A percentile compares a stretch with the other conserved stretches of the same genome.
Conservation (phyloP, 139 green algal species). For the Coelastrella sp. region DNA sequence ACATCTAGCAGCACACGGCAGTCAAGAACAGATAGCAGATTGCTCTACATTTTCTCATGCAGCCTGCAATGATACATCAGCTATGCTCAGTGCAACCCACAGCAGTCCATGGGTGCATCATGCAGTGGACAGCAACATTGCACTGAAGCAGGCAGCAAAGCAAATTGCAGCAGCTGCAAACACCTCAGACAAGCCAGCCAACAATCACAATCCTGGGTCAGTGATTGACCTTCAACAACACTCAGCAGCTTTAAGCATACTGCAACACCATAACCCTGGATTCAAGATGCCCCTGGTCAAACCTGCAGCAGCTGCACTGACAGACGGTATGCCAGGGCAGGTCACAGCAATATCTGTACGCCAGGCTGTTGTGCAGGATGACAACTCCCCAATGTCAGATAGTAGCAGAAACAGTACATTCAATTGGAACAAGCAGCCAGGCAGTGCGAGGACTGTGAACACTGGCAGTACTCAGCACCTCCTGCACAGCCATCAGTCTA, state of each 20-base stretch:
- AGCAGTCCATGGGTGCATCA: too few relatives aligned
- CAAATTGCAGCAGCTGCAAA: too few relatives aligned
- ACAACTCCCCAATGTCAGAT: not conserved
- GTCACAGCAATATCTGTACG: not conserved
- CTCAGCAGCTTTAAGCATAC: not conserved
- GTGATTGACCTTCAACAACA: too few relatives aligned
- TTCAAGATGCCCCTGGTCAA: not conserved
- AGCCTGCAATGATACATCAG: not conserved
- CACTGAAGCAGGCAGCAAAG: too few relatives aligned
- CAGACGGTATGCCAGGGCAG: not conserved
- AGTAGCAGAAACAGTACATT: slow-evolving; percentile 4
- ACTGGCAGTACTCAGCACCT: slow-evolving; percentile 15
- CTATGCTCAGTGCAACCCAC: too few relatives aligned
- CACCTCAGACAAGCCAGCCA: too few relatives aligned
- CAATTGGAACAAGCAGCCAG: not conserved
- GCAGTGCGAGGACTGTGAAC: not conserved
- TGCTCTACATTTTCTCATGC: too few relatives aligned
- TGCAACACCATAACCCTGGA: not conserved
- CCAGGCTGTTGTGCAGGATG: not conserved
- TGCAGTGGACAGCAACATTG: too few relatives aligned
- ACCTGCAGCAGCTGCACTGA: not conserved
- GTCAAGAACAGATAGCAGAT: too few relatives aligned
- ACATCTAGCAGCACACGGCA: too few relatives aligned
- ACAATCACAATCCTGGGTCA: too few relatives aligned
- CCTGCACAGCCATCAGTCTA: not conserved